Evolutionary conservation across 805 yeast genomes (phyloP).

Genomic region (Danielia oregonensis): DNA sequence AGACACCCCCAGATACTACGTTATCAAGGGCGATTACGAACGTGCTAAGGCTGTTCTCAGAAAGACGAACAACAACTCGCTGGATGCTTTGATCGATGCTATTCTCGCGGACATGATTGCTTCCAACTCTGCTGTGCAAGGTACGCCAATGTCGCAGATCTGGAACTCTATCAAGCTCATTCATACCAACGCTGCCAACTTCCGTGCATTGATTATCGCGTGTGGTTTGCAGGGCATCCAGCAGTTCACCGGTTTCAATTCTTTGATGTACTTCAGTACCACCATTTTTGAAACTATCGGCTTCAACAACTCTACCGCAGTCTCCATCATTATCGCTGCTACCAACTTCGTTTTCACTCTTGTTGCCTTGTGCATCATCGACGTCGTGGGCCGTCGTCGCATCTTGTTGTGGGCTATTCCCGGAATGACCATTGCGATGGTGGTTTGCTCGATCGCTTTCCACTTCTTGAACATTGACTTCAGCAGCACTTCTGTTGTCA

Average conservation of each 20-base stretch:
- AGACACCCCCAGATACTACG: constrained; percentile 90
- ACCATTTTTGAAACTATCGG: constrained; percentile 92
- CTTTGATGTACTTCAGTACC: constrained; percentile 91
- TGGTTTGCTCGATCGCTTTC: constrained; percentile 86
- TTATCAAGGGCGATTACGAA: constrained; percentile 62
- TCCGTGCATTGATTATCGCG: constrained; percentile 84
- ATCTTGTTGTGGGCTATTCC: constrained; percentile 80
- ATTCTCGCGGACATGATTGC: constrained; percentile 65
- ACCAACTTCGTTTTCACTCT: constrained; percentile 88
- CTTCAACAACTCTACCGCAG: constrained; percentile 86
- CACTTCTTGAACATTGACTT: constrained; percentile 72
- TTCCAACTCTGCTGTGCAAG: constrained; percentile 40
- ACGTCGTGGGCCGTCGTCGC: constrained; percentile 81
- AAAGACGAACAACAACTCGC: constrained; percentile 59
- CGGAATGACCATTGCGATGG: constrained; percentile 73
- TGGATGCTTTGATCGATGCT: constrained; percentile 59
- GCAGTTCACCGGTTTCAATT: constrained; percentile 95
- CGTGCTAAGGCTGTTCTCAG: constrained; percentile 65
- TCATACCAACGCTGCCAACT: constrained; percentile 70
- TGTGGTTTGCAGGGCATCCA: constrained; percentile 95
- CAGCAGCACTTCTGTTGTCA: constrained; percentile 37
- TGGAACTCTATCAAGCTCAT: constrained; percentile 61
- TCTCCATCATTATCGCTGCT: constrained; percentile 88
- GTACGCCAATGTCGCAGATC: constrained; percentile 44
- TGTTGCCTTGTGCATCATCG: constrained; percentile 83